Evolutionary conservation across 176 grass and related monocot genomes (phyloP).

Genomic region (Zoysia japonica): DNA sequence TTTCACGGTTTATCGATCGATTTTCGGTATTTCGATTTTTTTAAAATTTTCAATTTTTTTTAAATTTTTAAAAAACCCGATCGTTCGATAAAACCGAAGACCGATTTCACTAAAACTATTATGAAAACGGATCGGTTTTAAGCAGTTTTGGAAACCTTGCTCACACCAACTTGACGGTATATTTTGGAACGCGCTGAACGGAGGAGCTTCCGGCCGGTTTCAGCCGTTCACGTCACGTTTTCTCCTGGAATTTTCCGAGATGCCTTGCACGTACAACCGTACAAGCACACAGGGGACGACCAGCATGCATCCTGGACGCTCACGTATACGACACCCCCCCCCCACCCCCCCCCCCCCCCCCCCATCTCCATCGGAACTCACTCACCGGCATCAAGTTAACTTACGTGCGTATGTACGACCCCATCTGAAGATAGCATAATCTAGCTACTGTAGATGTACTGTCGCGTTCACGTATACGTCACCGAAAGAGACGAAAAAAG

Average conservation of each 20-base stretch:
- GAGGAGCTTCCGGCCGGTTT: neutral
- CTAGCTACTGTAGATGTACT: neutral
- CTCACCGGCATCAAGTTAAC: neutral
- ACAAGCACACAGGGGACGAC: too few species aligned
- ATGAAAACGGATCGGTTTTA: too few species aligned
- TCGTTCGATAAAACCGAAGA: too few species aligned
- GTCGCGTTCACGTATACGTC: neutral
- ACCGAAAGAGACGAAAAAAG: neutral
- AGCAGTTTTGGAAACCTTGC: too few species aligned
- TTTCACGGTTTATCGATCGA: too few species aligned
- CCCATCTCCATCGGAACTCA: neutral
- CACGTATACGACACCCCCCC: neutral
- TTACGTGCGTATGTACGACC: neutral
- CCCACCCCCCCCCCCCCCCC: neutral
- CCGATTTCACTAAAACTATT: too few species aligned
- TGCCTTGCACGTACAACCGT: neutral
- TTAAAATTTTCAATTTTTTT: too few species aligned
- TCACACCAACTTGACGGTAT: too few species aligned
- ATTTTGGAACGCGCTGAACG: too few species aligned
- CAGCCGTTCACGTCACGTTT: neutral
- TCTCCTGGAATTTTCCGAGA: neutral
- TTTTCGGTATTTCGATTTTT: too few species aligned
- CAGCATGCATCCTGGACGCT: neutral
- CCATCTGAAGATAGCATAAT: slow-evolving; percentile 44
- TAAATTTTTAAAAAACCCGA: too few species aligned